Evolutionary conservation across 345 rosid genomes (phyloP).

Genomic region (Populus ilicifolia): DNA sequence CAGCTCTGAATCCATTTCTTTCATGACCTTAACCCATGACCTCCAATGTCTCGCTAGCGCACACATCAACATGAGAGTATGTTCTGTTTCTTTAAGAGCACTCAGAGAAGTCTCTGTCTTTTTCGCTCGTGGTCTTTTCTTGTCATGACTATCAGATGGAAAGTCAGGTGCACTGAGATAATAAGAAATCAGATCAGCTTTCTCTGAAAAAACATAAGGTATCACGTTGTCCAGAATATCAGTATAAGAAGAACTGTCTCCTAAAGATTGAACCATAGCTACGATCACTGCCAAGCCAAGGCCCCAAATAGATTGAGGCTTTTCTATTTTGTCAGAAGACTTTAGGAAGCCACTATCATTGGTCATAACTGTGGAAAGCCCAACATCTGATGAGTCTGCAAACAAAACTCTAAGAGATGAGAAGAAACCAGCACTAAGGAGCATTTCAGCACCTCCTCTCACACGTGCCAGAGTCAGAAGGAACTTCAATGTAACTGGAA

Average conservation of each 20-base stretch:
- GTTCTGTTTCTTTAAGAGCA: constrained; percentile 75
- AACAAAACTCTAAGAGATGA: constrained; percentile 61
- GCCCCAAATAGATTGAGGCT: constrained; percentile 65
- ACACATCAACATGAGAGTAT: constrained; percentile 79
- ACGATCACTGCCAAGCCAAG: constrained; percentile 75
- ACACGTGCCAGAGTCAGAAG: constrained; percentile 71
- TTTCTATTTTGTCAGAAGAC: constrained; percentile 45
- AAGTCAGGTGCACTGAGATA: constrained; percentile 67
- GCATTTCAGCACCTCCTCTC: constrained; percentile 85
- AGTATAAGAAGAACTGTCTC: constrained; percentile 40
- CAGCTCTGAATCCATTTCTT: constrained; percentile 68
- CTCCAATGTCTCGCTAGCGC: constrained; percentile 59
- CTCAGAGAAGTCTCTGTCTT: constrained; percentile 57
- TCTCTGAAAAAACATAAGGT: constrained; percentile 67
- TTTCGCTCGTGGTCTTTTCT: constrained; percentile 62
- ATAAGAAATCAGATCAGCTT: constrained; percentile 57
- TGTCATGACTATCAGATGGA: constrained; percentile 59
- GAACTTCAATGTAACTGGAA: constrained; percentile 59
- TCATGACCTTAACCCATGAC: constrained; percentile 67
- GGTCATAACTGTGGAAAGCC: constrained; percentile 33
- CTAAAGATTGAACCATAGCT: constrained; percentile 71
- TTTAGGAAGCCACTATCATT: constrained; percentile 29
- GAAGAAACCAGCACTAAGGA: constrained; percentile 63
- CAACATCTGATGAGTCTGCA: constrained; percentile 42
- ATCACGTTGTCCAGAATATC: constrained; percentile 57